Conservation (phyloP, 306 rosid species). For the Acacia crassicarpa region DNA sequence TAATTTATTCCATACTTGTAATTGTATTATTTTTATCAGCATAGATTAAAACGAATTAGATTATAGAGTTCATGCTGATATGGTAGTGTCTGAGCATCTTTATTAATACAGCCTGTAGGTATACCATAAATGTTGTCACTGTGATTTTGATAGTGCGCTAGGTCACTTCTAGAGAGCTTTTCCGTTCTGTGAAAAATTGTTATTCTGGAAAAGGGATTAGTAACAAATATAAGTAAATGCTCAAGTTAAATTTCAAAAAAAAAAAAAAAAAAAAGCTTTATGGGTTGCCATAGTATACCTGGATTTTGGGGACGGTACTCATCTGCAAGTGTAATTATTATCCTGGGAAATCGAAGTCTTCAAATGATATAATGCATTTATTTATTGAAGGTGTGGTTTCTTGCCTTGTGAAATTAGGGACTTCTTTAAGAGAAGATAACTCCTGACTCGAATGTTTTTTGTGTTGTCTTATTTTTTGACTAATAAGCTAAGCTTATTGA, state of each 20-base stretch:
- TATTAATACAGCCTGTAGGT: neutral
- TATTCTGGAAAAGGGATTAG: neutral
- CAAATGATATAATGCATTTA: neutral
- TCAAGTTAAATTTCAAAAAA: neutral
- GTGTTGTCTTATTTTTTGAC: neutral
- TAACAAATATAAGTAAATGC: slow-evolving; percentile 1
- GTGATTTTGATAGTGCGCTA: neutral
- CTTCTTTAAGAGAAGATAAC: neutral
- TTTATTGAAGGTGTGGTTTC: neutral
- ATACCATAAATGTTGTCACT: neutral
- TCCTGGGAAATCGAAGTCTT: neutral
- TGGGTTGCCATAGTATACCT: neutral
- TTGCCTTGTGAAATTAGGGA: neutral
- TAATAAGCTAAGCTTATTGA: slow-evolving; percentile 10
- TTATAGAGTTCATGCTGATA: neutral
- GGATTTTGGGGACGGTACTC: neutral
- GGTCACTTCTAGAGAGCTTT: neutral
- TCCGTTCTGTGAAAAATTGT: neutral
- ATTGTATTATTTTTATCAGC: neutral
- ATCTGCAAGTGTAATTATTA: neutral
- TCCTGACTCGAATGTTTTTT: slow-evolving; percentile 8
- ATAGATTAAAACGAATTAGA: neutral
- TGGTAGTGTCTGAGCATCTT: neutral
- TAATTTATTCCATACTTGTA: neutral
- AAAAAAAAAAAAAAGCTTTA: neutral